Conservation (phyloP, 2,329 filamentous ascomycete genomes). For the Stemphylium beticola region DNA sequence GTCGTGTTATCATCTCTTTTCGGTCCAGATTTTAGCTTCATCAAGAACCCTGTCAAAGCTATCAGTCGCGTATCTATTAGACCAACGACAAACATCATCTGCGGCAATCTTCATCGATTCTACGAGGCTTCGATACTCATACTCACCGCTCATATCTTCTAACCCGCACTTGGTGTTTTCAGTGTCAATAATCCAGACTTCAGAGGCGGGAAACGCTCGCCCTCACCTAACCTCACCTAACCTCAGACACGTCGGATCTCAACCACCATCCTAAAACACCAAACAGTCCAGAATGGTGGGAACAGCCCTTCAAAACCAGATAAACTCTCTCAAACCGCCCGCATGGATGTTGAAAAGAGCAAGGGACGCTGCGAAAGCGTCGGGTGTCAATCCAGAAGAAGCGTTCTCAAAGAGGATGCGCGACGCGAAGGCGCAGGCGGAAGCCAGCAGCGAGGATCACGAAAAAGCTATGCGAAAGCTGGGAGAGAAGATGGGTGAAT, state of each 20-base stretch:
- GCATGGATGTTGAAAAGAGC: constrained; percentile 10
- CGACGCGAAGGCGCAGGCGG: neutral
- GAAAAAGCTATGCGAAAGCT: neutral
- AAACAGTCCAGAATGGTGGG: constrained; percentile 1
- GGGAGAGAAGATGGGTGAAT: neutral
- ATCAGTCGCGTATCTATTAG: no score
- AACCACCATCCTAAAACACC: neutral
- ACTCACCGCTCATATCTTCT: no score
- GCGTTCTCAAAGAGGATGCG: constrained; percentile 1
- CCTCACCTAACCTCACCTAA: neutral
- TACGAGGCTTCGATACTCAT: no score
- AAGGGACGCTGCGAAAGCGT: neutral
- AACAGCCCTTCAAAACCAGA: neutral
- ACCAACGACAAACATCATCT: no score
- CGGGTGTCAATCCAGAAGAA: neutral
- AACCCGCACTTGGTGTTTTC: no score
- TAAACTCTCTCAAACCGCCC: neutral
- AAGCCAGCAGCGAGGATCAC: neutral
- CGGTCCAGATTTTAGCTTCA: no score
- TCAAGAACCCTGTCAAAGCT: no score
- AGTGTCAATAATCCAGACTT: neutral
- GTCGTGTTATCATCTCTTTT: no score
- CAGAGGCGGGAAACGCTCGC: neutral
- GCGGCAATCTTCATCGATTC: no score
- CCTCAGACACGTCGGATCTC: neutral